A percentile compares a stretch with the other conserved stretches of the same genome.
These are phyloP conservation scores for Neospora caninum DNA, from an alignment of 169 alveolate genomes.

Conservation along the genomic window DNA sequence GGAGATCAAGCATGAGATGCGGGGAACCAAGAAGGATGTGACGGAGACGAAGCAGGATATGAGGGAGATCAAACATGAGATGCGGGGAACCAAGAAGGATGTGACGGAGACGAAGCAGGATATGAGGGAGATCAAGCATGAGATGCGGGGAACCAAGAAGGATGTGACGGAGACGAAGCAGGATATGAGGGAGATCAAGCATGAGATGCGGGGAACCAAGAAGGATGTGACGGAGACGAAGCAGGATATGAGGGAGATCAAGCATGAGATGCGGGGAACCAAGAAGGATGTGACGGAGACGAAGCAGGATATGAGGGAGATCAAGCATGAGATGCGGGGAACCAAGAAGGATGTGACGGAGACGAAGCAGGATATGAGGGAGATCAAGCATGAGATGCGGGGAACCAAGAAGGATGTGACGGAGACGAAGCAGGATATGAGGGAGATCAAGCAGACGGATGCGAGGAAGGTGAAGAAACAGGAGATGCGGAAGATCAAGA, in stretches of 20 bases:
- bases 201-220: too few species aligned
- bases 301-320: not conserved
- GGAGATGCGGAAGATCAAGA: not conserved
- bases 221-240: not conserved
- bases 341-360: not conserved
- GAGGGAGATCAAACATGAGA: too few species aligned
- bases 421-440: not conserved
- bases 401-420: not conserved
- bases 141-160: too few species aligned
- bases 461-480: not conserved
- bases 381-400: not conserved
- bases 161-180: not conserved
- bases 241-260: not conserved
- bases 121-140: too few species aligned
- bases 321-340: not conserved
- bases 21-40: too few species aligned
- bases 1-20: too few species aligned
- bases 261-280: not conserved
- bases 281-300: not conserved
- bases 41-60: too few species aligned
- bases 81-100: too few species aligned
- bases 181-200: not conserved
- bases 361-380: not conserved
- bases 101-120: too few species aligned
- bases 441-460: not conserved